Conservation (phyloP, 2,329 filamentous ascomycete species). For the Aspergillus floridensis region DNA sequence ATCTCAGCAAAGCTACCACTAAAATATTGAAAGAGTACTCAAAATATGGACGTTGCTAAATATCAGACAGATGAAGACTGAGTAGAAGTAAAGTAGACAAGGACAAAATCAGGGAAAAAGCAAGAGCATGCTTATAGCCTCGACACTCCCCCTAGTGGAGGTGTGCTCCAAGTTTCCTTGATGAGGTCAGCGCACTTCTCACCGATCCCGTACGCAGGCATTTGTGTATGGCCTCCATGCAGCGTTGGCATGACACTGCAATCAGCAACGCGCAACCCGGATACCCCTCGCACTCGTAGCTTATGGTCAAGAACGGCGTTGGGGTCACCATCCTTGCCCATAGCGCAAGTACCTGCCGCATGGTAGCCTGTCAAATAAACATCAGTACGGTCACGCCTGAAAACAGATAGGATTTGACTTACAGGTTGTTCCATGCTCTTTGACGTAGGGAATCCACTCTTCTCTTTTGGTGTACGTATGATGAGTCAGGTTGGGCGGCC, state of each 20-base stretch:
- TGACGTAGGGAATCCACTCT: constrained; percentile 59
- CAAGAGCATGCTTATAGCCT: neutral
- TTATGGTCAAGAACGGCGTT: constrained; percentile 55
- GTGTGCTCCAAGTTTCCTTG: constrained; percentile 36
- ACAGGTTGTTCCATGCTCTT: constrained; percentile 61
- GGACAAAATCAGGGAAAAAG: too few relatives aligned
- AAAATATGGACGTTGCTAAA: too few relatives aligned
- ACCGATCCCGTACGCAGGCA: constrained; percentile 58
- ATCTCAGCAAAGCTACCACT: too few relatives aligned
- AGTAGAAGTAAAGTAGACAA: too few relatives aligned
- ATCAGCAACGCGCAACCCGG: constrained; percentile 55
- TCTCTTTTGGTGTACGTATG: constrained; percentile 54
- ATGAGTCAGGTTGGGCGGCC: constrained; percentile 54
- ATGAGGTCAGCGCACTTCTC: constrained; percentile 55
- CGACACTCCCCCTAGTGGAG: neutral
- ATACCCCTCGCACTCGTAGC: constrained; percentile 53
- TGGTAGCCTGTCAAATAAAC: constrained; percentile 49
- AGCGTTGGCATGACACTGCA: constrained; percentile 54
- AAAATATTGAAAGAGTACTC: too few relatives aligned
- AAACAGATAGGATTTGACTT: constrained; percentile 25
- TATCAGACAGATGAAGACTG: too few relatives aligned
- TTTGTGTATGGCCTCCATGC: constrained; percentile 54
- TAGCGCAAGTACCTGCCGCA: constrained; percentile 56
- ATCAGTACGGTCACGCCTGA: neutral
- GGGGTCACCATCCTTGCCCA: constrained; percentile 50